Evolutionary conservation across 2,329 filamentous ascomycete species (phyloP), one percentile per base, ranked within the genome.

Genomic region (Sphaceloma murrayae): DNA sequence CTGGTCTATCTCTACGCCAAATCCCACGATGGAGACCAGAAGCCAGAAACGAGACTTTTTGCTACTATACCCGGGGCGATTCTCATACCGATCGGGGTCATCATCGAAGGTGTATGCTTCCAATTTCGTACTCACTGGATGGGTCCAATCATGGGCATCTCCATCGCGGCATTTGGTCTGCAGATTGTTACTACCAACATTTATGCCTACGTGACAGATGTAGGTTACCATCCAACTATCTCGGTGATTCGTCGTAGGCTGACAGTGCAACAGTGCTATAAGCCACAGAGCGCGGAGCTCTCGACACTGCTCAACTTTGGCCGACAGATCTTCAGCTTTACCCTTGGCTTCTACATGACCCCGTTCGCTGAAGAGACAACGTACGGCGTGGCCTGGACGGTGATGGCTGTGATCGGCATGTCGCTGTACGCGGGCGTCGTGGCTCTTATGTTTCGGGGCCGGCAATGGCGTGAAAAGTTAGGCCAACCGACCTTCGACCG

Each of bases 81-180:
- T 21, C 45, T 59, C 10, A 45, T 52, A 14, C 56, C 55, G 1
- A 46, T 52, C 13, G 57, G 57, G 5, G 47, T 58, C 50, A 61
- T 57, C 29, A 54, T 58, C 34, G 56, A 57, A 39, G 57, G 56
- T 13, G 49, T 57, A n/a, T 54, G 52, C 39, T 45, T 58, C 47
- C 47, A 56, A 39, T 50, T 54, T 31, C 56, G 53, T 13, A 56
- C 56, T 7, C 52, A 56, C 24, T 63, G 59, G 58, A 51, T 55
- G n/a, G 60, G 59, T 1, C 54, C 58, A 4, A 58, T 58, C 1
- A 53, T 65, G 29, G 62, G 61, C 4, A 64, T 65, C 49, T 58
- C 54, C 0, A 60, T 62, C 29, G 58, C 58, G 4, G 55, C 54
- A 36, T 53, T 59, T 36, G 61, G 62, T 10, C 47, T 62, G 21